Conservation (phyloP, 2,329 filamentous ascomycete species). For the Clarireedia hainanense region DNA sequence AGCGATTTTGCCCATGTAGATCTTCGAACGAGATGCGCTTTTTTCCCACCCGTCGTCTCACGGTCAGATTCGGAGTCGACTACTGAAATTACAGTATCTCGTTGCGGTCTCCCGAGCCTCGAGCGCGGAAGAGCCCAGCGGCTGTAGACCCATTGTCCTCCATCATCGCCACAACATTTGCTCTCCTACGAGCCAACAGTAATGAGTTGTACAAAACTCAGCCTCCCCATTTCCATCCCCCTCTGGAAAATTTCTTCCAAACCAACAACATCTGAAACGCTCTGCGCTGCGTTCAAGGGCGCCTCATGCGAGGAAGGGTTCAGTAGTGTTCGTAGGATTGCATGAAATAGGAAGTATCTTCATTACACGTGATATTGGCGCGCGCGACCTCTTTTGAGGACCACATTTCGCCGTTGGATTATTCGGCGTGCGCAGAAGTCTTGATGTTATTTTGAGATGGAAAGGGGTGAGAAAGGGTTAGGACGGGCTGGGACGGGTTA, state of each 20-base stretch:
- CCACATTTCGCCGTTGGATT: not conserved
- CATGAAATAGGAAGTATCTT: not conserved
- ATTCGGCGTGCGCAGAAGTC: not conserved
- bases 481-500: not conserved
- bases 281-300: not conserved
- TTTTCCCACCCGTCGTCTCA: too few relatives aligned
- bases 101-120: too few relatives aligned
- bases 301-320: not conserved
- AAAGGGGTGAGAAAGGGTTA: not conserved
- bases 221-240: not conserved
- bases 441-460: not conserved
- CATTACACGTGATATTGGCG: conserved; percentile 1
- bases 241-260: not conserved
- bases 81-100: too few relatives aligned
- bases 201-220: conserved; percentile 1
- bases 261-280: conserved; percentile 1
- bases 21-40: too few relatives aligned
- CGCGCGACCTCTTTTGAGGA: not conserved
- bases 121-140: too few relatives aligned
- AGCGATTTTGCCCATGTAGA: too few relatives aligned
- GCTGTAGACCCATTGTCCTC: not conserved
- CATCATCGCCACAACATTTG: not conserved
- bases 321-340: not conserved
- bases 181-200: not conserved
- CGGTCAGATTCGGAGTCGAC: too few relatives aligned